phyloP scores from a whole-genome alignment of 2,329 filamentous ascomycete genomes.

The Stagonosporopsis tanaceti region DNA sequence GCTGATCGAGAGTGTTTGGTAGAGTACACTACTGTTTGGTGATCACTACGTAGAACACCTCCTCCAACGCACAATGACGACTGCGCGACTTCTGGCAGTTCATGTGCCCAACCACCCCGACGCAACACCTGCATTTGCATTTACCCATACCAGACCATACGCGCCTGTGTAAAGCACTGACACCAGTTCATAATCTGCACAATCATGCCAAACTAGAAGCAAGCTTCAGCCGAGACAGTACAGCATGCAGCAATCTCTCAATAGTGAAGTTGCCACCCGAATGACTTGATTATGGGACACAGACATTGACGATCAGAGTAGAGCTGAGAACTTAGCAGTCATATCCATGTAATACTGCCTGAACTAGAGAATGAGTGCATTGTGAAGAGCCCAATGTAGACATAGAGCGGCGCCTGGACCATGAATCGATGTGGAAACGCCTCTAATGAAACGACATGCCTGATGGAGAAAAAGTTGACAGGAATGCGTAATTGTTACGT shows the following conservation, averaged over 20 bases:
- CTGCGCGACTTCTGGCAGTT: not conserved
- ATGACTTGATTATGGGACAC: not conserved
- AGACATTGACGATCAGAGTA: not conserved
- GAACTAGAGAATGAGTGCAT: not conserved
- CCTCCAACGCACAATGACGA: not conserved
- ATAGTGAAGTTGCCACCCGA: too few relatives aligned
- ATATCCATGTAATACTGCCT: too few relatives aligned
- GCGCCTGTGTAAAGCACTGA: not conserved
- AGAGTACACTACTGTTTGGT: not conserved
- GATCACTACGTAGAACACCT: not conserved
- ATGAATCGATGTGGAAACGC: not conserved
- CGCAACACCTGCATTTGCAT: not conserved
- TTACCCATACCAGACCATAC: not conserved
- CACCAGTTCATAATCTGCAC: not conserved
- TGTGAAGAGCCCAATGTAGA: not conserved
- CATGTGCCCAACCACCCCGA: not conserved
- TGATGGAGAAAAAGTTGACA: not conserved
- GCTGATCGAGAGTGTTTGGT: not conserved
- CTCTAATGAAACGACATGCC: not conserved
- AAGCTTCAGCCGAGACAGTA: not conserved
- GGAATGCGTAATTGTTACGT: not conserved
- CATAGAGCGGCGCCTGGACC: not conserved
- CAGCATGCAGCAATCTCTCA: not conserved
- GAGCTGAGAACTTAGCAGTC: not conserved
- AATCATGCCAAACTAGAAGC: too few relatives aligned